Base-by-base conservation (phyloP, 2,329 filamentous ascomycete genomes). In the Hortaea werneckii region DNA sequence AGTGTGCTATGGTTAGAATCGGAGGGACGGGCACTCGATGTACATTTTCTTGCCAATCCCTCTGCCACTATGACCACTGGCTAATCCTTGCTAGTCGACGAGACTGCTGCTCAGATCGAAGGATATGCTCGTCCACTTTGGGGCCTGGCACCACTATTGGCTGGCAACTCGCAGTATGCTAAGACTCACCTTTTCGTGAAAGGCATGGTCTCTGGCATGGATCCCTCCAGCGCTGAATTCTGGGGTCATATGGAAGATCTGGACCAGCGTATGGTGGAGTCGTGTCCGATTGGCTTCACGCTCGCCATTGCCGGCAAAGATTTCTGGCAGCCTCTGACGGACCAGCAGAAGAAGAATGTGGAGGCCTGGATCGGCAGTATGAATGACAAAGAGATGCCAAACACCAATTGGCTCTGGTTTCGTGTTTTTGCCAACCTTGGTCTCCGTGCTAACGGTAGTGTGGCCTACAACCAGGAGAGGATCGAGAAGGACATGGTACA, bases 221-320 rank as follows among this genome's bases (percentile, higher is more conserved):
- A 89, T 55, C 83, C 83, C 0, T 71, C 79, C 39, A 77, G 69
- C 47, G 72, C 77, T 0, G 85, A 88, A 64, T 89, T 82, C 58
- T 90, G 85, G 85, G 85, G 84, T 0, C 80, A 78, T 46, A 83
- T 85, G 52, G 74, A 80, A 53, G 83, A 88, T 58, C 80, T 82
- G 47, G 85, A 89, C 58, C 85, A 89, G 69, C 72, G 85, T 27
- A 89, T 89, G 85, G 85, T 89, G 2, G 85, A 90, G 62, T 86
- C 87, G 74, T 88, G 84, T 59, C 84, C 85, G 1, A 73, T 89
- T 48, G 85, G 85, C 0, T 89, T 80, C 57, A 78, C 83, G 1
- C 70, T 90, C 44, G 83, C 83, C 29, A 80, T 87, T 43, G 83
- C 80, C 30, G 71, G 73, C 28, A 66, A 62, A 69, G 73, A 60